Base-by-base conservation (phyloP, 805 yeast genomes). In the Cyberlindnera amylophila region DNA sequence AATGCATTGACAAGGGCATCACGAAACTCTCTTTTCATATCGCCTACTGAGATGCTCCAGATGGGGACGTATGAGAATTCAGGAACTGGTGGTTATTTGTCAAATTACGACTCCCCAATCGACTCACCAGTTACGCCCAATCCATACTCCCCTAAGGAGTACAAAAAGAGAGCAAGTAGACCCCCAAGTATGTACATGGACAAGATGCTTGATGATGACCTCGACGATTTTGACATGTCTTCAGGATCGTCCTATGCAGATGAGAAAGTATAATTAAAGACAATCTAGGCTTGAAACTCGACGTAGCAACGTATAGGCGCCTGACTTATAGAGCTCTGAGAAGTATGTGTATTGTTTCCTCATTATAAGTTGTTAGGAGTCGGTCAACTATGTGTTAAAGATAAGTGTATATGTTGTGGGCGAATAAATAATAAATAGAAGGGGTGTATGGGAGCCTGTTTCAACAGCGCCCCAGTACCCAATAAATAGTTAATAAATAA, bases 181-280 rank as follows among this genome's bases (percentile, higher is more conserved):
- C 75, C 78, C 3, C 80, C 81, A 33, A 73, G 79, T 51, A 70
- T 67, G 30, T 64, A 65, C 41, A 57, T 75, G 51, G 79, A 75
- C 17, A 67, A 71, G 40, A 49, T 75, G 46, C 59, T 75, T 16
- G 64, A 69, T 42, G 61, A 57, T 30, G 53, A 50, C 15, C 15
- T 47, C 19, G 36, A 32, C 34, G 36, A 41, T 16, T 41, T 35
- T 16, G 47, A 45, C 26, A 14, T 12, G 14, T 26, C 41, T 12
- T 44, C 47, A 4, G 28, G 15, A 1, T 31, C 32, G 11, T 39
- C 41, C 15, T 37, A 29, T 29, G 51, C 45, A 1, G 39, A 46
- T 31, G 57, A 56, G 27, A 53, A 53, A 34, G 54, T 54, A 6
- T 53, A 34, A 39, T 3, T 13, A 13, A 28, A 28, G n/a, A 28